Evolutionary conservation across 2,329 filamentous ascomycete species (phyloP), one percentile per base, ranked within the genome.

Genomic region (Allantophomopsis lycopodina): DNA sequence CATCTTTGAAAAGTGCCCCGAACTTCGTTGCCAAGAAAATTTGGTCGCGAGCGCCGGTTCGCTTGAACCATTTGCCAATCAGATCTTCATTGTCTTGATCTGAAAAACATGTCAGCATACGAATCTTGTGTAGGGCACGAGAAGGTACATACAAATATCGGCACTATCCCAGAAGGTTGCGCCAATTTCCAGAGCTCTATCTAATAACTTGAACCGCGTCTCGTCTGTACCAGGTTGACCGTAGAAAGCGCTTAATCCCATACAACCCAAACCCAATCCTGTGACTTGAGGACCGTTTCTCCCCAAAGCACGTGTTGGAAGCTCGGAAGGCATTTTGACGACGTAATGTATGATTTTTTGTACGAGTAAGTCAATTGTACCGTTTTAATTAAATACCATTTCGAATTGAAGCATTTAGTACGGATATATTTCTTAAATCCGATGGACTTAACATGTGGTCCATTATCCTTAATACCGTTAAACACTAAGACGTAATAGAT

Each of bases 11-110:
- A 23, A 40, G 11, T n/a, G 13, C 43, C 5, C 43, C 48, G 32
- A 69, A 72, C 43, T 73, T 73, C 18, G 64, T 68, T 1, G 65
- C 64, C 1, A 73, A 54, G 47, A 73, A 69, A 45, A 73, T 64
- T 34, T 69, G 49, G 30, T 64, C 46, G 0, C 64, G 58, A 39
- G 64, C 59, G 52, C 42, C 60, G 50, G 50, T 41, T 59, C 61
- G 4, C 58, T 55, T 37, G 45, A 71, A 65, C 65, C 68, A 72
- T 47, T 60, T 60, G 0, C 63, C 63, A 2, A 72, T 35, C 0
- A 70, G 47, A 4, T 61, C 60, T 47, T 72, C 67, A 38, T 52
- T 62, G 38, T 67, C 61, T 18, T 38, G 39, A 35, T 44, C 16
- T 37, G 21, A 14, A 10, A 31, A 16, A 21, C 20, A 13, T 30